Conservation (phyloP, 106 monocot species). For the Dendrobium huoshanense region DNA sequence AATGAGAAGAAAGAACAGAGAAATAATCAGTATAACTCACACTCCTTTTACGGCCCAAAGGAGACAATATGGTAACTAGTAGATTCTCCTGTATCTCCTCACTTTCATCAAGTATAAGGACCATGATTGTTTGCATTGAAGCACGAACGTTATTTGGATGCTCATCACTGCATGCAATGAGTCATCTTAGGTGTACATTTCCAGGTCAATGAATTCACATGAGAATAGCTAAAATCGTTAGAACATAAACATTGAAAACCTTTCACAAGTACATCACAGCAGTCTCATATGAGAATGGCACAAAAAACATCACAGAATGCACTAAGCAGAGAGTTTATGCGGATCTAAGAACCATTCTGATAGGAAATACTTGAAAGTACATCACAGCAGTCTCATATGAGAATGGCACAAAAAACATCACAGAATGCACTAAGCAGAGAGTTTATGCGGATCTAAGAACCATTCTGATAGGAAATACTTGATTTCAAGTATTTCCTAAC, state of each 20-base stretch:
- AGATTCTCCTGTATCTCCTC: slow-evolving; percentile 86
- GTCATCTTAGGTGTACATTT: slow-evolving; percentile 1
- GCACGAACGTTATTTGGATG: slow-evolving; percentile 72
- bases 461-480: neutral
- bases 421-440: neutral
- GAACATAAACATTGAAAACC: neutral
- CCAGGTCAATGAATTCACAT: neutral
- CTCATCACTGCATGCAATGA: slow-evolving; percentile 60
- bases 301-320: neutral
- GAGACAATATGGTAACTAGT: slow-evolving; percentile 52
- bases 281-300: too few relatives aligned
- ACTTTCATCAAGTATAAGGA: slow-evolving; percentile 89
- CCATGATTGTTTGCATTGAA: slow-evolving; percentile 93
- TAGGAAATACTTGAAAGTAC: neutral
- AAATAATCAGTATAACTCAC: slow-evolving; percentile 29
- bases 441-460: neutral
- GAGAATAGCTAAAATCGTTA: neutral
- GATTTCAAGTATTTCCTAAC: too few relatives aligned
- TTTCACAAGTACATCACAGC: neutral
- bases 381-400: neutral
- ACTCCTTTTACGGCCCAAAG: slow-evolving; percentile 63
- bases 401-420: neutral
- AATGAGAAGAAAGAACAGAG: neutral
- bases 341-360: neutral
- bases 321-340: neutral